Evolutionary conservation across 1,284 basidiomycete genomes (phyloP), one percentile per base, ranked within the genome.

Genomic region (Neonothopanus nambi): DNA sequence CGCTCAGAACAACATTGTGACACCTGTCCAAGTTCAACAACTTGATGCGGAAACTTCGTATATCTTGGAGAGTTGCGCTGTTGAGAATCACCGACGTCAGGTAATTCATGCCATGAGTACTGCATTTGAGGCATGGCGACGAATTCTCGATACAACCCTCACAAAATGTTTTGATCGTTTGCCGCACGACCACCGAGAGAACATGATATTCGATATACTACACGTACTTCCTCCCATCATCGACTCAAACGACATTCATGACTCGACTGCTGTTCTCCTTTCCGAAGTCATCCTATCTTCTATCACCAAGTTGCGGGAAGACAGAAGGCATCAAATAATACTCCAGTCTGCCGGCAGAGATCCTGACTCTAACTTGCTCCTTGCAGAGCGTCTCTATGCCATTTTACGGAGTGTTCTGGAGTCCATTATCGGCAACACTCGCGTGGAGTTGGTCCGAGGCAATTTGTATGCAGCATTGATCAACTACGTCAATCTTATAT

Each of bases 401-500:
- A 83, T 95, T 33, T 77, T 98, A n/a, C 83, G 85, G 30, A 85
- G 80, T 57, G 75, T 95, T 23, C 66, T 97, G 53, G 87, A 93
- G 55, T 90, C 87, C 39, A 80, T 95, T 47, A 66, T 91, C 49
- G 84, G 90, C 56, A 87, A 83, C 51, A 90, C 88, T 52, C 88
- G 86, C 4, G 81, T 88, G n/a, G 92, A 95, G 62, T 76, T 91
- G 46, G 88, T 95, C n/a, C 86, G 95, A n/a, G 95, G 95, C 11
- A 98, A 98, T 67, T 76, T 98, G n/a, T 98, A 97, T 68, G 91
- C 93, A 6, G 80, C 91, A 2, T 75, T 98, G 51, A 84, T 93
- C 70, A 95, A 96, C 67, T 95, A 92, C 67, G 74, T 97, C 36
- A 89, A 95, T 63, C 80, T 96, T 33, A 73, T 85, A 47, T 59